These are phyloP conservation scores for Fusarium sp. DNA, from an alignment of 2,329 filamentous ascomycete species.

Conservation along the genomic window DNA sequence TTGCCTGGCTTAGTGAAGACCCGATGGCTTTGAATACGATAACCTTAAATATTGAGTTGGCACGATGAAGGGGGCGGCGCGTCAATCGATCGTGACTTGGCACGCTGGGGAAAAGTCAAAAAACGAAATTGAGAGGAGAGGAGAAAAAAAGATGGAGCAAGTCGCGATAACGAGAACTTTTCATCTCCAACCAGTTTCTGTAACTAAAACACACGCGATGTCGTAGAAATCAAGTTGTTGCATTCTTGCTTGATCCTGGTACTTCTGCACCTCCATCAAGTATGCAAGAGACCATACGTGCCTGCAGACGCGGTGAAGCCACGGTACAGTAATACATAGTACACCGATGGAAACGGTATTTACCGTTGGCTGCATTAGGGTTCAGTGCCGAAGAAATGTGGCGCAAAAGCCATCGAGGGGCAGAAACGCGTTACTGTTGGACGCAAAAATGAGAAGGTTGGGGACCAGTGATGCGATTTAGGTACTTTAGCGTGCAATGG, in stretches of 20 bases:
- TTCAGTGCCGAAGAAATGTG: no score
- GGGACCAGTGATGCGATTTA: neutral
- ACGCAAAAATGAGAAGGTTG: neutral
- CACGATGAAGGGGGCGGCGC: neutral
- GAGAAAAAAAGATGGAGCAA: neutral
- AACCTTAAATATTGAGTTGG: neutral
- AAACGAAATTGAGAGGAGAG: neutral
- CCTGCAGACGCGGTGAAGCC: neutral
- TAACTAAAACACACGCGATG: neutral
- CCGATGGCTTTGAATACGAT: neutral
- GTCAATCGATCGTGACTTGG: no score
- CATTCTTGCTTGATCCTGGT: no score
- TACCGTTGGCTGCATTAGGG: neutral
- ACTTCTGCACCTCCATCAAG: no score
- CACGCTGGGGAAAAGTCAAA: neutral
- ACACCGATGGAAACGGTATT: neutral
- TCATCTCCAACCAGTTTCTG: neutral
- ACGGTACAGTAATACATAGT: neutral
- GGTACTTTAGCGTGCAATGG: neutral
- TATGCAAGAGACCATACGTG: neutral
- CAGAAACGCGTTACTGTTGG: neutral
- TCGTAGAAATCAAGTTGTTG: neutral
- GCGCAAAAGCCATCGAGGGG: neutral
- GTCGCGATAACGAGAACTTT: neutral
- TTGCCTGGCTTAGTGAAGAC: neutral